Percentiles rank a stretch among this genome's conserved stretches.
phyloP scores from a whole-genome alignment of 345 rosid species.

The Eucalyptus pauciflora region DNA sequence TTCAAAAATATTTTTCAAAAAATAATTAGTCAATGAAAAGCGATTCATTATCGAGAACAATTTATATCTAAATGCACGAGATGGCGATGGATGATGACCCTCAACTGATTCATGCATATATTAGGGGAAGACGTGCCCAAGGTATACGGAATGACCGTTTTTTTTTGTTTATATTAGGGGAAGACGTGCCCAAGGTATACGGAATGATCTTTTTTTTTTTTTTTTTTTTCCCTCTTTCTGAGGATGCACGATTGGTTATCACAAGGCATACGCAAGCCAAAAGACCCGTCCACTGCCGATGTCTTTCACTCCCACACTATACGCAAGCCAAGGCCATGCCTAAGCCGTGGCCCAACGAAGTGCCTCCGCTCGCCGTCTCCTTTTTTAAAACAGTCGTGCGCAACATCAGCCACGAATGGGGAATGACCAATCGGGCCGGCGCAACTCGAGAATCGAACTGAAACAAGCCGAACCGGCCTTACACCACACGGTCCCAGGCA shows the following conservation, averaged over 20 bases:
- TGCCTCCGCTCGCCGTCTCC: neutral
- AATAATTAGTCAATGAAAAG: no score
- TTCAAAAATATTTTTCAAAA: no score
- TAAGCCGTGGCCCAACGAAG: neutral
- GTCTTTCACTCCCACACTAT: neutral
- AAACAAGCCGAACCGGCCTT: neutral
- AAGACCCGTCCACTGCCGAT: neutral
- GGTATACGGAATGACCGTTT: neutral
- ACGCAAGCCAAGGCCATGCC: neutral
- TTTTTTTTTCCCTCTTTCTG: neutral
- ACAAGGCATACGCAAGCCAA: neutral
- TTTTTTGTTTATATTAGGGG: neutral
- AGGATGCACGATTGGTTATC: neutral
- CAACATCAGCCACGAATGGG: neutral
- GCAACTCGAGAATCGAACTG: neutral
- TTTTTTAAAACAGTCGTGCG: neutral
- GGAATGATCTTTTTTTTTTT: neutral
- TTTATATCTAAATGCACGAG: accelerated
- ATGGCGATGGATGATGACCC: accelerated
- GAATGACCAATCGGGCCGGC: neutral
- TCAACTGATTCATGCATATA: neutral
- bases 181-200: neutral
- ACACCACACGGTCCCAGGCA: neutral
- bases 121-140: neutral
- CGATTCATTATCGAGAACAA: accelerated